Percentiles rank a stretch among this genome's conserved stretches.
Conservation (phyloP, 805 yeast genomes). For the Wickerhamomyces strasburgensis region DNA sequence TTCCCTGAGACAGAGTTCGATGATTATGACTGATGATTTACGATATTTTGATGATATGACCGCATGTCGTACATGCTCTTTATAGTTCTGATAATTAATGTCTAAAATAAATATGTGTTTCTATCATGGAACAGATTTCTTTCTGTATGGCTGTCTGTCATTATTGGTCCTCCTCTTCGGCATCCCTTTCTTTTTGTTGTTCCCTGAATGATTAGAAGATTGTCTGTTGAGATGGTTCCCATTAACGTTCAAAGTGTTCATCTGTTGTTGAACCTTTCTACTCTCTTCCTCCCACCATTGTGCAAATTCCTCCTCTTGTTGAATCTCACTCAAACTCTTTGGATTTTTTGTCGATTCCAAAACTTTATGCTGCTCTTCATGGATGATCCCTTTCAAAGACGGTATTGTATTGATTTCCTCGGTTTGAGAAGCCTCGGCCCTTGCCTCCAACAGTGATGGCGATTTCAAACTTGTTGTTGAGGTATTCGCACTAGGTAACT, state of each 20-base stretch:
- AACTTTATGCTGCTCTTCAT: slow-evolving; percentile 39
- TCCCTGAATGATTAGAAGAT: not conserved
- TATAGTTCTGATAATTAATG: too few relatives aligned
- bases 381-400: slow-evolving; percentile 40
- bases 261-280: slow-evolving; percentile 48
- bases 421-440: slow-evolving; percentile 11
- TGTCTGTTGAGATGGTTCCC: not conserved
- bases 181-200: not conserved
- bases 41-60: too few relatives aligned
- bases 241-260: slow-evolving; percentile 12
- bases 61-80: not conserved
- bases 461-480: slow-evolving; percentile 8
- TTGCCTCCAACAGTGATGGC: slow-evolving; percentile 18
- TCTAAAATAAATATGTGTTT: too few relatives aligned
- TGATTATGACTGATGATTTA: slow-evolving; percentile 15
- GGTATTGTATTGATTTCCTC: slow-evolving; percentile 15
- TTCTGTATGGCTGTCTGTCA: slow-evolving; percentile 8
- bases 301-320: slow-evolving; percentile 79
- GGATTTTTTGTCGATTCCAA: slow-evolving; percentile 30
- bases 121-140: slow-evolving; percentile 15
- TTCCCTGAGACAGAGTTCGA: slow-evolving; percentile 43
- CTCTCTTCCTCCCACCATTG: slow-evolving; percentile 86
- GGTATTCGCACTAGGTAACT: slow-evolving; percentile 8
- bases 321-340: slow-evolving; percentile 60
- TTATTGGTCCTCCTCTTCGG: slow-evolving; percentile 4